phyloP scores from a whole-genome alignment of 257 asterid genomes.

The Mentha longifolia region DNA sequence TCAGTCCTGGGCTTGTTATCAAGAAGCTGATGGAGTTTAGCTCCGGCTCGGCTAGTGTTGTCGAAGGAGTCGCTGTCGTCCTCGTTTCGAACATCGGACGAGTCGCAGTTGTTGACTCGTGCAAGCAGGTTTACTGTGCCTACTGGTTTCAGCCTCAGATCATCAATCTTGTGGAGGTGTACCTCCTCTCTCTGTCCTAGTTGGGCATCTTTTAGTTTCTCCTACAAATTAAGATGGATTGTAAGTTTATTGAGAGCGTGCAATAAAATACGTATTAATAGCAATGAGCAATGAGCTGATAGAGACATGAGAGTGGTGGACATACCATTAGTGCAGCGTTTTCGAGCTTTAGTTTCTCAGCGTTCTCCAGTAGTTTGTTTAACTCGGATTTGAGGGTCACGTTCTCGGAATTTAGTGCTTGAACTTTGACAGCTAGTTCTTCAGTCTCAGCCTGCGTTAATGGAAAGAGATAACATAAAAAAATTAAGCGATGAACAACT shows the following conservation, averaged over 20 bases:
- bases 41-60: constrained; percentile 52
- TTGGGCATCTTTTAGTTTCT: constrained; percentile 52
- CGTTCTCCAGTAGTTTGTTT: constrained; percentile 54
- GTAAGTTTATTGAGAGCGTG: background rate
- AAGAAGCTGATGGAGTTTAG: constrained; percentile 87
- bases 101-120: constrained; percentile 70
- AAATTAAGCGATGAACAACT: background rate
- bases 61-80: constrained; percentile 53
- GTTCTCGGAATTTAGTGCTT: constrained; percentile 68
- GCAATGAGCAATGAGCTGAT: background rate
- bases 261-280: background rate
- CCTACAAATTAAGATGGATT: constrained; percentile 47
- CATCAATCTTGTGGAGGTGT: constrained; percentile 47
- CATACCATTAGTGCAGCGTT: constrained; percentile 69
- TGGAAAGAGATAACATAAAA: background rate
- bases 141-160: constrained; percentile 57
- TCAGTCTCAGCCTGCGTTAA: constrained; percentile 82
- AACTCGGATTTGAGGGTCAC: constrained; percentile 76
- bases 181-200: constrained; percentile 42
- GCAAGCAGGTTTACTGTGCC: constrained; percentile 84
- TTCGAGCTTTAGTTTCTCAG: constrained; percentile 74
- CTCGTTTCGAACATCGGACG: constrained; percentile 45
- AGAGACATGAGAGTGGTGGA: constrained; percentile 1
- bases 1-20: constrained; percentile 68
- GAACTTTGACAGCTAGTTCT: constrained; percentile 81